Conservation (phyloP, 768 basidiomycete genomes). For the Saitozyma sp. region DNA sequence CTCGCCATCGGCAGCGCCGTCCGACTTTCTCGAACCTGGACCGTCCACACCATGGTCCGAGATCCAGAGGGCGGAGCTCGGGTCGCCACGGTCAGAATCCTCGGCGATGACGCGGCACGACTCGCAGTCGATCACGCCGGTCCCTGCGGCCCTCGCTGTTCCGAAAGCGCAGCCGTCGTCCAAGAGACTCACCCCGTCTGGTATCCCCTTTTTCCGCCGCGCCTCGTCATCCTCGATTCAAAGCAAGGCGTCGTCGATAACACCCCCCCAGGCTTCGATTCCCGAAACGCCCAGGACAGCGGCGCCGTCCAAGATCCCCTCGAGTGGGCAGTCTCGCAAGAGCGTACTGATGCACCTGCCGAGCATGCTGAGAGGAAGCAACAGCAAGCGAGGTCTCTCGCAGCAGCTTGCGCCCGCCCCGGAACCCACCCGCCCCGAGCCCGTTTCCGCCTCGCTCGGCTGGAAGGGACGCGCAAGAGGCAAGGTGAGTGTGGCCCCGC, state of each 20-base stretch:
- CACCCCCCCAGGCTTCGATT: neutral
- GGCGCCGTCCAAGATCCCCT: too few species aligned
- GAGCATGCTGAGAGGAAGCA: slow-evolving; percentile 78
- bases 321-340: slow-evolving; percentile 24
- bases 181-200: slow-evolving; percentile 40
- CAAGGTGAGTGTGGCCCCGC: slow-evolving; percentile 30
- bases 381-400: slow-evolving; percentile 71
- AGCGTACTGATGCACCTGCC: slow-evolving; percentile 77
- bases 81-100: slow-evolving; percentile 14
- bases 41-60: slow-evolving; percentile 36
- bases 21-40: too few species aligned
- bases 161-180: too few species aligned
- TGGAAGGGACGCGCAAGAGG: slow-evolving; percentile 46
- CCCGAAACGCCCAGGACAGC: neutral
- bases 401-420: slow-evolving; percentile 23
- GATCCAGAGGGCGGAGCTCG: slow-evolving; percentile 23
- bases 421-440: neutral
- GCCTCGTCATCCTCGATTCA: slow-evolving; percentile 47
- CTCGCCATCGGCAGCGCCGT: slow-evolving; percentile 25
- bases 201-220: slow-evolving; percentile 51
- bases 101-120: too few species aligned
- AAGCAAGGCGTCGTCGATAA: too few species aligned
- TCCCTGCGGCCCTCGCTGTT: too few species aligned
- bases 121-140: too few species aligned
- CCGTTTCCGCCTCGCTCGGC: slow-evolving; percentile 26